These are phyloP conservation scores for Sicyos edulis DNA, from an alignment of 306 rosid species.

Conservation along the genomic window DNA sequence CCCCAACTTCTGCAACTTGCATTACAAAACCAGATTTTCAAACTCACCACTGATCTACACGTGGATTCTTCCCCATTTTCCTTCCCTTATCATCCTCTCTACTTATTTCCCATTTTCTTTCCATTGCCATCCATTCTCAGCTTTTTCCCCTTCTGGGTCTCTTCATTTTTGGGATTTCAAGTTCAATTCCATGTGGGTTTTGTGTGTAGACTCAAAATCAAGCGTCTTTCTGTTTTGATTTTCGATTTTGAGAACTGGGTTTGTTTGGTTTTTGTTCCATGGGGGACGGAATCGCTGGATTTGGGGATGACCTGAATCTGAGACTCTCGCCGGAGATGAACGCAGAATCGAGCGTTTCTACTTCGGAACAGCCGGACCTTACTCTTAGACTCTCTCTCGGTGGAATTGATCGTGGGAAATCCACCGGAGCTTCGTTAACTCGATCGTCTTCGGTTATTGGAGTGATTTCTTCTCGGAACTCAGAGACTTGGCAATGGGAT, in stretches of 20 bases:
- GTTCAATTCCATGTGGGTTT: neutral
- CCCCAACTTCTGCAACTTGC: slow-evolving; percentile 19
- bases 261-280: slow-evolving; percentile 1
- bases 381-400: slow-evolving; percentile 41
- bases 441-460: slow-evolving; percentile 29
- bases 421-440: slow-evolving; percentile 13
- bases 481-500: slow-evolving; percentile 8
- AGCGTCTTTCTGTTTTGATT: neutral
- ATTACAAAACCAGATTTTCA: neutral
- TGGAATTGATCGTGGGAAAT: slow-evolving; percentile 15
- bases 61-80: slow-evolving; percentile 20
- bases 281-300: slow-evolving; percentile 17
- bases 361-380: slow-evolving; percentile 25
- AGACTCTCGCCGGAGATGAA: slow-evolving; percentile 12
- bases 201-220: neutral
- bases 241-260: neutral
- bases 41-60: slow-evolving; percentile 22
- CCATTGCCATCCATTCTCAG: neutral
- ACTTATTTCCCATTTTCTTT: neutral
- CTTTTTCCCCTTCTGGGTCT: neutral
- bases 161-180: neutral
- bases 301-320: slow-evolving; percentile 14
- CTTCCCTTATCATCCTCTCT: neutral
- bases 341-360: neutral
- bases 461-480: slow-evolving; percentile 19